A percentile compares a stretch with the other conserved stretches of the same genome.
Conservation (phyloP, 371 early-diverging fungal genomes). For the Syncephalastrum racemosum region DNA sequence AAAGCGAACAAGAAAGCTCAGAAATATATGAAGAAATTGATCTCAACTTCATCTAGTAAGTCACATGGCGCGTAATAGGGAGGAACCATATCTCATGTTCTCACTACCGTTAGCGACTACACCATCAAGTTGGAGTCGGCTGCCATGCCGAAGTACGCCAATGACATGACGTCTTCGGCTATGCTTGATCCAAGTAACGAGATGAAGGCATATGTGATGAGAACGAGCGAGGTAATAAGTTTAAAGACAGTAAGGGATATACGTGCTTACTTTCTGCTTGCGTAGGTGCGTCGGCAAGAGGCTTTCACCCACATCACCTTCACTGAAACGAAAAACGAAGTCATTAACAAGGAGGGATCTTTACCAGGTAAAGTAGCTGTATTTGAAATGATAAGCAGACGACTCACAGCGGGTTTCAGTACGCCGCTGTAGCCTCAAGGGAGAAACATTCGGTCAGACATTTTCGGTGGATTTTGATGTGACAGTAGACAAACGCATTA, state of each 20-base stretch:
- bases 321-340: constrained; percentile 14
- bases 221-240: background rate
- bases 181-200: background rate
- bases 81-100: background rate
- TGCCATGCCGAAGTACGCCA: background rate
- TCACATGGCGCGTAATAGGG: background rate
- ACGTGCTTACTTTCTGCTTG: background rate
- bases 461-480: constrained; percentile 32
- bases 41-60: constrained; percentile 21
- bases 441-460: constrained; percentile 14
- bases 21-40: constrained; percentile 11
- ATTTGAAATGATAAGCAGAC: no score
- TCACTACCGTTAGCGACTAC: background rate
- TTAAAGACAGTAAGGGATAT: background rate
- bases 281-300: constrained; percentile 23
- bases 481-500: constrained; percentile 15
- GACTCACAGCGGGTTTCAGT: background rate
- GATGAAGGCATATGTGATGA: background rate
- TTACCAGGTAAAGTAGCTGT: background rate
- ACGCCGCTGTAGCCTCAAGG: constrained; percentile 33
- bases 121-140: background rate
- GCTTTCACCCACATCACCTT: constrained; percentile 21
- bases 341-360: background rate
- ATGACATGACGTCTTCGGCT: background rate
- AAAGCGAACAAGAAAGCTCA: constrained; percentile 7